Conservation (phyloP, 352 stramenopile genomes). For the Pythium aphanidermatum region DNA sequence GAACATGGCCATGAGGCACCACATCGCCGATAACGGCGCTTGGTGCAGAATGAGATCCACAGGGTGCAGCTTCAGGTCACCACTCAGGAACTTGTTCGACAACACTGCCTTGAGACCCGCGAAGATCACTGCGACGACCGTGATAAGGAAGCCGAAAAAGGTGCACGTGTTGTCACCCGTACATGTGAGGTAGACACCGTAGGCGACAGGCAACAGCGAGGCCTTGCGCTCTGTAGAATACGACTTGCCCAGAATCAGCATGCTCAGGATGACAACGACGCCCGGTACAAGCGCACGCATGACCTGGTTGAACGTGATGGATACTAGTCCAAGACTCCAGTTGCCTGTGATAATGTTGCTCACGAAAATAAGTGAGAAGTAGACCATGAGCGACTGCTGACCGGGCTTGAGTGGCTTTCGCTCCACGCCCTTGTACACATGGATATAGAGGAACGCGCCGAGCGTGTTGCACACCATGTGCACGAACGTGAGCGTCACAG, state of each 20-base stretch:
- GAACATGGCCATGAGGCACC: slow-evolving; percentile 82
- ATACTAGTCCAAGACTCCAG: slow-evolving; percentile 87
- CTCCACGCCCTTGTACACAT: slow-evolving; percentile 59
- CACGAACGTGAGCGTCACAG: slow-evolving; percentile 86
- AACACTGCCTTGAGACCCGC: slow-evolving; percentile 91
- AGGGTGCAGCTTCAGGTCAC: slow-evolving; percentile 90
- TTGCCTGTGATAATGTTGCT: slow-evolving; percentile 96
- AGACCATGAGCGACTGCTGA: slow-evolving; percentile 77
- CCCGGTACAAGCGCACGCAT: slow-evolving; percentile 83
- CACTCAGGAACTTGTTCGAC: slow-evolving; percentile 91
- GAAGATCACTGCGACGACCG: slow-evolving; percentile 83
- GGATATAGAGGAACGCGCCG: slow-evolving; percentile 73
- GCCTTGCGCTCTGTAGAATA: slow-evolving; percentile 74
- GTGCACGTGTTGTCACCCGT: slow-evolving; percentile 88
- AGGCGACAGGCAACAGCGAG: slow-evolving; percentile 66
- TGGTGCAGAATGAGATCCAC: slow-evolving; percentile 92
- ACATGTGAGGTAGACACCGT: slow-evolving; percentile 80
- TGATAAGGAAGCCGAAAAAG: slow-evolving; percentile 86
- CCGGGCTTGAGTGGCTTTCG: slow-evolving; percentile 54
- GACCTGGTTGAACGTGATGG: slow-evolving; percentile 95
- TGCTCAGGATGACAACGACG: slow-evolving; percentile 75
- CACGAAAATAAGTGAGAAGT: slow-evolving; percentile 91
- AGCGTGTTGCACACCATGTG: slow-evolving; percentile 94
- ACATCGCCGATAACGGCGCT: slow-evolving; percentile 88
- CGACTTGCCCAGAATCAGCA: slow-evolving; percentile 68